A percentile compares a stretch with the other conserved stretches of the same genome.
Conservation (phyloP, 2,329 filamentous ascomycete species). For the Chaetomium globosum region DNA sequence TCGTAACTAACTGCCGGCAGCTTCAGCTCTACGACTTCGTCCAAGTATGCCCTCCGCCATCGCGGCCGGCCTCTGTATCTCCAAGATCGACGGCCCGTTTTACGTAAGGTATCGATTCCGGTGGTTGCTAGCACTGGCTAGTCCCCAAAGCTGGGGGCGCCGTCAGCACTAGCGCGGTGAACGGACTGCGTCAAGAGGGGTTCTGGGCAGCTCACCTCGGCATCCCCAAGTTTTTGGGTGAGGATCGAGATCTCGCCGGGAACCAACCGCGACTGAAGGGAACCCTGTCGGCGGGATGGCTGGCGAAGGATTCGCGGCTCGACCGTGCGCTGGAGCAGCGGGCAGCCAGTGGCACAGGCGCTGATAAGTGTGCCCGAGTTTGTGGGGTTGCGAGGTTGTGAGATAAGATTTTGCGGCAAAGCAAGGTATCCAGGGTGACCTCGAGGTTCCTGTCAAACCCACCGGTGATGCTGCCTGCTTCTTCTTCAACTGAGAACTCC, state of each 20-base stretch:
- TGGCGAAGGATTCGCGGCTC: neutral
- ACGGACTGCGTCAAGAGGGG: slow-evolving; percentile 7
- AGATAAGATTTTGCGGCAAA: slow-evolving; percentile 17
- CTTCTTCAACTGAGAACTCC: neutral
- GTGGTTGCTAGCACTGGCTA: slow-evolving; percentile 1
- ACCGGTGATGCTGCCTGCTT: neutral
- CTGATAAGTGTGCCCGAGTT: neutral
- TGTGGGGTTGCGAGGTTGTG: neutral
- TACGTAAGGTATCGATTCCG: slow-evolving; percentile 26
- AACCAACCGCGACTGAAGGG: neutral
- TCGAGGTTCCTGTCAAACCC: neutral
- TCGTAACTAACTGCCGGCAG: neutral
- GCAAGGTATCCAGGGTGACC: neutral
- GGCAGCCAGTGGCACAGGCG: neutral
- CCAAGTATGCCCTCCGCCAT: neutral
- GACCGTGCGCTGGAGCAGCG: neutral
- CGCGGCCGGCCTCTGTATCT: neutral
- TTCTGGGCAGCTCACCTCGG: slow-evolving; percentile 16
- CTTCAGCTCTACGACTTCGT: neutral
- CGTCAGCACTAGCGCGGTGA: slow-evolving; percentile 18
- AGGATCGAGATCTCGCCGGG: slow-evolving; percentile 6
- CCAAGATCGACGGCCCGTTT: slow-evolving; percentile 18
- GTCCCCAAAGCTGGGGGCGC: slow-evolving; percentile 12
- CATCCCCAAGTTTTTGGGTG: neutral
- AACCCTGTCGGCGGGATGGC: slow-evolving; percentile 5